Percentiles rank a stretch among this genome's conserved stretches.
phyloP scores from a whole-genome alignment of 306 rosid genomes.

The Hippophae rhamnoides region DNA sequence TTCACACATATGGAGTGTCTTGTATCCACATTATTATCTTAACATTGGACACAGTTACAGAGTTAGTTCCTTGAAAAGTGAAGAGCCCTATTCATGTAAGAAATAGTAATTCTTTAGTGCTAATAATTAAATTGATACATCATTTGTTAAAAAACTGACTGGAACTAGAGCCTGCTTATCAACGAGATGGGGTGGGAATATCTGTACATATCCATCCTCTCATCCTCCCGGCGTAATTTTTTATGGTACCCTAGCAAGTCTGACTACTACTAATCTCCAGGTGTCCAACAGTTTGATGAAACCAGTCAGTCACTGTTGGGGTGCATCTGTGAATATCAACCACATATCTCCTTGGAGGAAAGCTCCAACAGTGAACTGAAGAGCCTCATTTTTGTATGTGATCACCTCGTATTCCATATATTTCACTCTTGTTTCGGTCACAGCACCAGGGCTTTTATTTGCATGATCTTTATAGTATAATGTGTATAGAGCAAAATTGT shows the following conservation, averaged over 20 bases:
- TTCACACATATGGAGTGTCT: no score
- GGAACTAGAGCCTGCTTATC: no score
- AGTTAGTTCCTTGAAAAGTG: no score
- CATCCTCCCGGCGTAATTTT: neutral
- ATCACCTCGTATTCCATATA: slow-evolving; percentile 25
- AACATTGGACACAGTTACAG: no score
- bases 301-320: neutral
- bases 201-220: neutral
- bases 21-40: no score
- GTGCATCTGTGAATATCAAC: slow-evolving; percentile 15
- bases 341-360: slow-evolving; percentile 19
- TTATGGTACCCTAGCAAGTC: neutral
- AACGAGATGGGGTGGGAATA: no score
- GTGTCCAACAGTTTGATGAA: no score
- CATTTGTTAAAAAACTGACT: no score
- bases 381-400: slow-evolving; percentile 19
- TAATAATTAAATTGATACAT: no score
- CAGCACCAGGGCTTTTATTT: slow-evolving; percentile 16
- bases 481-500: slow-evolving; percentile 15
- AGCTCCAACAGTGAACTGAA: slow-evolving; percentile 16
- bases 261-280: no score
- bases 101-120: no score
- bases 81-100: no score
- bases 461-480: slow-evolving; percentile 19
- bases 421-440: slow-evolving; percentile 10